These are phyloP conservation scores for Sugiyamaella valdiviana DNA, from an alignment of 805 yeast species.

Conservation along the genomic window DNA sequence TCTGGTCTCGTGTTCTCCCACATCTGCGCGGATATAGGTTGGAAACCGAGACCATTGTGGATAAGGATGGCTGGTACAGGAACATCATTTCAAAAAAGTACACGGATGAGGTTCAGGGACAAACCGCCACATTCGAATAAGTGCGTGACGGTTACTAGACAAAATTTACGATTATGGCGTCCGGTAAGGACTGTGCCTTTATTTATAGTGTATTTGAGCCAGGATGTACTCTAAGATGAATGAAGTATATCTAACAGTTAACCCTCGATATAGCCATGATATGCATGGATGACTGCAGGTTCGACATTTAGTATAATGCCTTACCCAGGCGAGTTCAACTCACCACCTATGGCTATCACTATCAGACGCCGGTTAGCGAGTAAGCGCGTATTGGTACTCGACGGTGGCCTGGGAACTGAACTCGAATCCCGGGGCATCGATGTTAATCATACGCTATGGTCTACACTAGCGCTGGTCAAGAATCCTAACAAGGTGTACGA, in stretches of 20 bases:
- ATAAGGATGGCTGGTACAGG: conserved; percentile 13
- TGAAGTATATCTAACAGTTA: too few species aligned
- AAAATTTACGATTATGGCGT: too few species aligned
- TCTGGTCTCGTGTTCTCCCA: conserved; percentile 59
- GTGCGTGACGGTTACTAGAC: too few species aligned
- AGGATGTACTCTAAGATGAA: too few species aligned
- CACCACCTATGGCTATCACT: not conserved
- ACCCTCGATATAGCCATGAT: too few species aligned
- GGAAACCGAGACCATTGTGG: conserved; percentile 9
- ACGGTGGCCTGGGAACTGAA: conserved; percentile 65
- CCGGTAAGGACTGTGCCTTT: too few species aligned
- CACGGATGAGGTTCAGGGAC: not conserved
- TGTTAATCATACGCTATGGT: conserved; percentile 52
- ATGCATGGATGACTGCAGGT: too few species aligned
- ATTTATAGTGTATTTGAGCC: too few species aligned
- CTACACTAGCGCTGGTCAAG: conserved; percentile 46
- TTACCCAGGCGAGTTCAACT: not conserved
- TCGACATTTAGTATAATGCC: too few species aligned
- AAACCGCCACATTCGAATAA: too few species aligned
- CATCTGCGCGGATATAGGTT: conserved; percentile 26
- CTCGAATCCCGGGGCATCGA: conserved; percentile 45
- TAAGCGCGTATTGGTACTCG: conserved; percentile 31
- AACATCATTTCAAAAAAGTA: not conserved
- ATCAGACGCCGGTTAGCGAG: too few species aligned
- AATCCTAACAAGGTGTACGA: conserved; percentile 40